Percentiles rank a stretch among this genome's conserved stretches.
These are phyloP conservation scores for Mycena venus DNA, from an alignment of 768 basidiomycete species.

Conservation along the genomic window DNA sequence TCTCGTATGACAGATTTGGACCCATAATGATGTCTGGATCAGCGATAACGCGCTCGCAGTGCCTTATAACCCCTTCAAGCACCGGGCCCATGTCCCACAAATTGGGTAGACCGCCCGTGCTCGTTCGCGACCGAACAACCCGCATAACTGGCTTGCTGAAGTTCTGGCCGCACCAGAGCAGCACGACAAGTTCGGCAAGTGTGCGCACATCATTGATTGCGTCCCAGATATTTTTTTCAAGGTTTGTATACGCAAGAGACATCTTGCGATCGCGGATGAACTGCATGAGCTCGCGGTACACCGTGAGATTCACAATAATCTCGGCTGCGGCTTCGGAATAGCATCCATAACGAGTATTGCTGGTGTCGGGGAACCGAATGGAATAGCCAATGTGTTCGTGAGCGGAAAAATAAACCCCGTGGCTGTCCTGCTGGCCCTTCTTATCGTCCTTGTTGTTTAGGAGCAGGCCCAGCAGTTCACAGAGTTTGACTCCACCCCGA, in stretches of 20 bases:
- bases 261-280: slow-evolving; percentile 44
- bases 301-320: slow-evolving; percentile 38
- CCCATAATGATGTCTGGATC: slow-evolving; percentile 16
- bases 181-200: no score
- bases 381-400: slow-evolving; percentile 29
- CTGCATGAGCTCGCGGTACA: slow-evolving; percentile 40
- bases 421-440: slow-evolving; percentile 47
- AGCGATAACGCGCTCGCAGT: not conserved
- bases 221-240: slow-evolving; percentile 44
- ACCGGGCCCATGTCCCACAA: no score
- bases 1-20: not conserved
- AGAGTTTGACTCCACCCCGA: not conserved
- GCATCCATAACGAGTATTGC: slow-evolving; percentile 46
- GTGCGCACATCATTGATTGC: slow-evolving; percentile 43
- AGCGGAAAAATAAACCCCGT: slow-evolving; percentile 34
- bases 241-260: slow-evolving; percentile 31
- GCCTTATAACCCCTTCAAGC: no score
- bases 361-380: slow-evolving; percentile 46
- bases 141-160: no score
- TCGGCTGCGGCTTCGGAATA: slow-evolving; percentile 42
- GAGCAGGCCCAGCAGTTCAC: slow-evolving; percentile 39
- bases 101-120: no score
- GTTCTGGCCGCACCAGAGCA: no score
- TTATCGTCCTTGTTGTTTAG: slow-evolving; percentile 52
- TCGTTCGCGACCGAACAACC: no score